Evolutionary conservation across 2,329 filamentous ascomycete genomes (phyloP).

Genomic region (Alternaria panax): DNA sequence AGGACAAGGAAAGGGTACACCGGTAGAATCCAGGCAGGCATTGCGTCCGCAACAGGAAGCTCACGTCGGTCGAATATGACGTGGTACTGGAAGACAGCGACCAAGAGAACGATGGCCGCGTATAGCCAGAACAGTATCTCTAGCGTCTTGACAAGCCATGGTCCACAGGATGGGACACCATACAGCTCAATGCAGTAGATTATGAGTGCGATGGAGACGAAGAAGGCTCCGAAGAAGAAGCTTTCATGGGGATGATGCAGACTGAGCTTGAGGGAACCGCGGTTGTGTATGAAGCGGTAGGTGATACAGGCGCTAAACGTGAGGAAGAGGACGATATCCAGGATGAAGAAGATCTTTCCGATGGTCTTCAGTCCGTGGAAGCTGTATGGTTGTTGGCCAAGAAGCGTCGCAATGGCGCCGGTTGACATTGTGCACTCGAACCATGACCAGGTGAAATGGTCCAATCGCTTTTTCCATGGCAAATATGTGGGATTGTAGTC

Average conservation of each 20-base stretch:
- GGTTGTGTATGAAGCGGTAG: slow-evolving; percentile 63
- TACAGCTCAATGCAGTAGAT: slow-evolving; percentile 61
- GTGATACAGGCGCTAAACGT: slow-evolving; percentile 65
- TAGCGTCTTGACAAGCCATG: slow-evolving; percentile 64
- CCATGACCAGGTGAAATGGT: slow-evolving; percentile 63
- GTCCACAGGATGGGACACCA: slow-evolving; percentile 64
- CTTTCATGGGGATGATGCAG: slow-evolving; percentile 71
- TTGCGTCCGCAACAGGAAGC: slow-evolving; percentile 49
- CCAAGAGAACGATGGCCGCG: slow-evolving; percentile 52
- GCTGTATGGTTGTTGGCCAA: slow-evolving; percentile 62
- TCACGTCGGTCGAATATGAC: slow-evolving; percentile 89
- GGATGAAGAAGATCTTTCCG: slow-evolving; percentile 70
- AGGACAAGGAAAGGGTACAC: slow-evolving; percentile 47
- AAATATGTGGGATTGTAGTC: slow-evolving; percentile 18
- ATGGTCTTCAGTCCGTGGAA: slow-evolving; percentile 70
- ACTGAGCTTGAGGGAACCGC: slow-evolving; percentile 58
- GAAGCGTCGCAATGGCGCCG: slow-evolving; percentile 70
- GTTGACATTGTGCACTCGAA: slow-evolving; percentile 79
- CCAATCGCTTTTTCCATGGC: slow-evolving; percentile 29
- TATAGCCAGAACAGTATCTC: slow-evolving; percentile 76
- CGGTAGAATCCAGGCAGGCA: slow-evolving; percentile 51
- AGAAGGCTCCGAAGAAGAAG: slow-evolving; percentile 76
- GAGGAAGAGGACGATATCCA: slow-evolving; percentile 71
- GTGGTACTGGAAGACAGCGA: slow-evolving; percentile 95
- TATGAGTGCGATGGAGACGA: slow-evolving; percentile 63